Evolutionary conservation across 768 basidiomycete genomes (phyloP), one percentile per base, ranked within the genome.

Genomic region (Boletus rufocinnamomeus): DNA sequence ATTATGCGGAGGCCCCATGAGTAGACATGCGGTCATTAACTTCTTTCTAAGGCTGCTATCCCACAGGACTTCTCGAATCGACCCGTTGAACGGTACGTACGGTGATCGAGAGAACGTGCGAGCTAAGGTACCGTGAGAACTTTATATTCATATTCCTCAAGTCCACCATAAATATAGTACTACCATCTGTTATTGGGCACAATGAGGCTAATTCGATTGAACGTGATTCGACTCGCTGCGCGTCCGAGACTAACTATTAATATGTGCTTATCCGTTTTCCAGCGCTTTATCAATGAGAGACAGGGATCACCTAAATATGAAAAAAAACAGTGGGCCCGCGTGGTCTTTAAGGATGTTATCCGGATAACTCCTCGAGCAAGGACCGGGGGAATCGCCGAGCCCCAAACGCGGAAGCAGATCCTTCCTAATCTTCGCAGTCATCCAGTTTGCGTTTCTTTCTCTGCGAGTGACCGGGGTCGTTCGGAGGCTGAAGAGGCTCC

Each of bases 381-480:
- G 17, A 4, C 21, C 0, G 19, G 30, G 30, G 34, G 9, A 10
- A 43, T 21, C 1, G 27, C 38, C 47, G 37, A 53, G 21, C 25
- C n/a, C 46, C 47, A 46, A 57, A 48, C 46, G 56, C 44, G 25
- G 50, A 8, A 7, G 21, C 30, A 23, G 2, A 17, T 1, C 35
- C 30, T 38, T 23, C 34, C 34, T 64, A 58, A 41, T 57, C 55
- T 16, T 60, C 56, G 19, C 52, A 54, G 3, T 56, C 62, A 5
- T 50, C 56, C 52, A 72, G 13, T 47, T 59, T 72, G 28, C 71
- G 69, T 53, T 66, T 70, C 54, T 56, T 73, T 35, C n/a, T n/a
- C 16, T 16, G 41, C 14, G 23, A 54, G 59, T 59, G 59, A 1
- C 43, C n/a, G 48, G 51, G 52, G 47, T 59, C 58, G 16, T 19